phyloP scores from a whole-genome alignment of 2,329 filamentous ascomycete genomes.

The Aspergillus calidoustus region DNA sequence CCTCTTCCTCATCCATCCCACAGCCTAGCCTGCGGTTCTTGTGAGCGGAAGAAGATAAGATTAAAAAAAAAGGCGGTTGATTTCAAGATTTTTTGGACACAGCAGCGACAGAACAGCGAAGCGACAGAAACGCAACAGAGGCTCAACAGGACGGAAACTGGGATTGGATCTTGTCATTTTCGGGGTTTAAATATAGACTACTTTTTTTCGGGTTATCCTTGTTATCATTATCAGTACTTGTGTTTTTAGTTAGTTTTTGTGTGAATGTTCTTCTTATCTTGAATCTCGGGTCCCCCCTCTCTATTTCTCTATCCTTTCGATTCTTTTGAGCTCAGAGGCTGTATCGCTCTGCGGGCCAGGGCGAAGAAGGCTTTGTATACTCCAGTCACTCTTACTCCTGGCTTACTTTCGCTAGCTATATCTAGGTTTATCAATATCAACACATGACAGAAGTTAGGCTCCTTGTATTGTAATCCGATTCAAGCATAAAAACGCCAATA shows the following conservation, averaged over 20 bases:
- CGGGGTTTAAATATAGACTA: constrained; percentile 12
- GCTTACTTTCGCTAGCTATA: background rate
- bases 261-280: constrained; percentile 2
- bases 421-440: background rate
- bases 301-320: background rate
- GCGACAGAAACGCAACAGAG: background rate
- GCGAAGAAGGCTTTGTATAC: background rate
- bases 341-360: background rate
- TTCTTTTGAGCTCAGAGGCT: background rate
- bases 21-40: background rate
- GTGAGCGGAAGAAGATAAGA: background rate
- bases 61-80: background rate
- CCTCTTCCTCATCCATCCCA: background rate
- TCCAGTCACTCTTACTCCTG: background rate
- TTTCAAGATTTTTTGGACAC: constrained; percentile 5
- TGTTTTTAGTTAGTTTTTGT: constrained; percentile 2
- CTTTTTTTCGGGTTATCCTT: constrained; percentile 4
- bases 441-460: background rate
- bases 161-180: constrained; percentile 10
- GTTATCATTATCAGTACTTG: background rate
- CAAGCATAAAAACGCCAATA: background rate
- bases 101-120: constrained; percentile 11
- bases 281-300: background rate
- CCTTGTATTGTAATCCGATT: background rate
- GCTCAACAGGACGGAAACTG: constrained; percentile 9